phyloP scores from a whole-genome alignment of 768 basidiomycete genomes.

The Mrakia gelida region DNA sequence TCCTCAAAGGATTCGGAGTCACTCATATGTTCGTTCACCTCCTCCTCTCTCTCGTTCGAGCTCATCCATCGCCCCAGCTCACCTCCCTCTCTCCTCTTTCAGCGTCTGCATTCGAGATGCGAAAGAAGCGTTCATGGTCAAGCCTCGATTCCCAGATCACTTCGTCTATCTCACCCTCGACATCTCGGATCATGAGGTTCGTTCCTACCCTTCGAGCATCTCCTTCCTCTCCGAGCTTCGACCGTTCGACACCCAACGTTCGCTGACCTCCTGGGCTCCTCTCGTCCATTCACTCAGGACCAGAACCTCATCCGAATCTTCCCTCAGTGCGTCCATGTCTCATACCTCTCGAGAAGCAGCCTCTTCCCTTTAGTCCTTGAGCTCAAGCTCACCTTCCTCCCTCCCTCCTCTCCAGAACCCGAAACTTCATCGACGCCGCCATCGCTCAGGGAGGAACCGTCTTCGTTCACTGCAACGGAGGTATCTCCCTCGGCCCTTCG shows the following conservation, averaged over 20 bases:
- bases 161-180: constrained; percentile 77
- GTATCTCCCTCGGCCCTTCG: constrained; percentile 79
- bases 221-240: background rate
- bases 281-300: constrained; percentile 48
- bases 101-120: constrained; percentile 85
- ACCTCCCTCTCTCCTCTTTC: constrained; percentile 14
- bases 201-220: background rate
- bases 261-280: background rate
- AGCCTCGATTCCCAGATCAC: constrained; percentile 72
- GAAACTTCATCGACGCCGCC: constrained; percentile 58
- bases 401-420: constrained; percentile 30
- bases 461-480: constrained; percentile 89
- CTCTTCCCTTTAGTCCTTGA: background rate
- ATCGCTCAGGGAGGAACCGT: constrained; percentile 66
- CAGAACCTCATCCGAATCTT: constrained; percentile 90
- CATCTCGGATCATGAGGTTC: constrained; percentile 73
- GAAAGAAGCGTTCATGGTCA: constrained; percentile 84
- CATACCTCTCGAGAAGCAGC: no score
- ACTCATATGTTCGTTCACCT: constrained; percentile 67
- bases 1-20: constrained; percentile 60
- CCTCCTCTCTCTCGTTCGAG: background rate
- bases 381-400: background rate
- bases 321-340: constrained; percentile 58
- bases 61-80: background rate
- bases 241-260: background rate